Conservation (phyloP, 140 eudicot genomes). For the Flaveria floridana region DNA sequence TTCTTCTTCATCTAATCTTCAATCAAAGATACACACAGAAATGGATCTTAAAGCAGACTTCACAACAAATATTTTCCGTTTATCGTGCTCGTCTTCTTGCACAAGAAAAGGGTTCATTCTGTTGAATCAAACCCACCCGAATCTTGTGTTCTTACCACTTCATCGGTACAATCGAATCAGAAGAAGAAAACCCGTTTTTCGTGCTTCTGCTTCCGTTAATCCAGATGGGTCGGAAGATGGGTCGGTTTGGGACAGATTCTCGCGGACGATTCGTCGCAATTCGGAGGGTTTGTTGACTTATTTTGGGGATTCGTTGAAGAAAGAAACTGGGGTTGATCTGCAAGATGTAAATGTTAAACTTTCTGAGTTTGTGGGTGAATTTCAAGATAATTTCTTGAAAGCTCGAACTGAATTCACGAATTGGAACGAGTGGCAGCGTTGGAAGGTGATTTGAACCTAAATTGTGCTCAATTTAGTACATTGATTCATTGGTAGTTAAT, state of each 20-base stretch:
- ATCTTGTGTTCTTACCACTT: slow-evolving; percentile 28
- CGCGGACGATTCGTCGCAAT: slow-evolving; percentile 50
- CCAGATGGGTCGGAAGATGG: slow-evolving; percentile 43
- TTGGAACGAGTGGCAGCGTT: slow-evolving; percentile 67
- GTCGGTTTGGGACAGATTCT: slow-evolving; percentile 49
- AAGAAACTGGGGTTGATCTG: slow-evolving; percentile 67
- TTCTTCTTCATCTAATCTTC: background rate
- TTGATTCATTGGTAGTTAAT: background rate
- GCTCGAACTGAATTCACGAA: slow-evolving; percentile 39
- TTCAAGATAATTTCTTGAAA: slow-evolving; percentile 30
- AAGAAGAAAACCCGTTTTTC: slow-evolving; percentile 36
- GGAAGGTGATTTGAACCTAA: slow-evolving; percentile 54
- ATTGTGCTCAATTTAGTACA: background rate
- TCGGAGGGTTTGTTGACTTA: slow-evolving; percentile 43
- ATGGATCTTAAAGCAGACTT: slow-evolving; percentile 35
- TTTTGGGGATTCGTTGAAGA: slow-evolving; percentile 62
- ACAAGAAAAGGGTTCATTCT: slow-evolving; percentile 16
- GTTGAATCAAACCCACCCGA: slow-evolving; percentile 34
- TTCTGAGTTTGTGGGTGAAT: slow-evolving; percentile 34
- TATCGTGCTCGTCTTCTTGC: slow-evolving; percentile 10
- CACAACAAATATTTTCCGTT: slow-evolving; percentile 28
- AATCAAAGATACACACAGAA: slow-evolving; percentile 1
- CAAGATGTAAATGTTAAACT: slow-evolving; percentile 40
- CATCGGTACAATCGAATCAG: slow-evolving; percentile 25
- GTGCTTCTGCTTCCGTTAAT: slow-evolving; percentile 39